A percentile compares a stretch with the other conserved stretches of the same genome.
phyloP scores from a whole-genome alignment of 164 flowering plant species.

The Kingdonia uniflora region DNA sequence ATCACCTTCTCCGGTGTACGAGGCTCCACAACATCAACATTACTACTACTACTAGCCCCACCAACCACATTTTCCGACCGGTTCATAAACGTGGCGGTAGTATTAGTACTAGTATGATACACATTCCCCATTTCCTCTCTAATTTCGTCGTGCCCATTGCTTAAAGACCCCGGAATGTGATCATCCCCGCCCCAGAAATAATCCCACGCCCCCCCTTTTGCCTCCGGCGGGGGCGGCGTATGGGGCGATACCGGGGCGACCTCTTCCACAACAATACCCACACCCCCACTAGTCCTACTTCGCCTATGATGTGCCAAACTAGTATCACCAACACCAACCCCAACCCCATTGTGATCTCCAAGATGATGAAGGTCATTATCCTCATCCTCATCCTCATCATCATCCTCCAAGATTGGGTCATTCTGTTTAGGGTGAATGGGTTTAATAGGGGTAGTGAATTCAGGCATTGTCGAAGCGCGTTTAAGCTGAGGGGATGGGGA shows the following conservation, averaged over 20 bases:
- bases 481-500: conserved; percentile 29
- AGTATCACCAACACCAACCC: conserved; percentile 2
- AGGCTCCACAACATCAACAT: conserved; percentile 6
- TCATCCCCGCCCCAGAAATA: conserved; percentile 35
- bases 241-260: conserved; percentile 11
- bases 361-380: no score
- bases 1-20: conserved; percentile 38
- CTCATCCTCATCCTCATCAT: conserved; percentile 27
- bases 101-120: no score
- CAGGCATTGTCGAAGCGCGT: conserved; percentile 63
- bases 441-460: conserved; percentile 20
- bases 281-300: conserved; percentile 6
- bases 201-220: conserved; percentile 55
- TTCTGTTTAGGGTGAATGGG: conserved; percentile 1
- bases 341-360: conserved; percentile 14
- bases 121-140: background rate
- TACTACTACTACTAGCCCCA: conserved; percentile 1
- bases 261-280: conserved; percentile 1
- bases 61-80: conserved; percentile 3
- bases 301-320: conserved; percentile 6
- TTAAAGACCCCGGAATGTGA: conserved; percentile 21
- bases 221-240: conserved; percentile 32
- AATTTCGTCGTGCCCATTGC: conserved; percentile 22
- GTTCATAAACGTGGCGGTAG: no score
- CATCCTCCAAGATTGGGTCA: conserved; percentile 4